Base-by-base conservation (phyloP, 495 filamentous ascomycete genomes). In the Penicillium paxilli region DNA sequence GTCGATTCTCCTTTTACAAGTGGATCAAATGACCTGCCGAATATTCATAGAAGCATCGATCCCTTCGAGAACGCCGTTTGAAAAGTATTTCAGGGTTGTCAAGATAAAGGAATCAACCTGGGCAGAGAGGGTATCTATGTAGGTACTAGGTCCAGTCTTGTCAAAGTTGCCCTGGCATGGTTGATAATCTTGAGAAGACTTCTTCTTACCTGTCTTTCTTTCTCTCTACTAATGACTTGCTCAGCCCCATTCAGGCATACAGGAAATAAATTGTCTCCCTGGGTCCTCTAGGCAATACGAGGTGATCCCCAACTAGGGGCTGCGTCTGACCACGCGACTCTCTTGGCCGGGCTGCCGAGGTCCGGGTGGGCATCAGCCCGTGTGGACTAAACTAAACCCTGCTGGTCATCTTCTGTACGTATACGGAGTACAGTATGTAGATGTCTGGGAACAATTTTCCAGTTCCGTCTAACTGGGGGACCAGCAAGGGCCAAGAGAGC, bases 311-410 rank as follows among this genome's bases (percentile, higher is more conserved):
- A 47, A 10, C 16, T n/a, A 42, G 33, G 50, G 26, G 44, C 58
- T 22, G 21, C 12, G 44, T 21, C 50, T n/a, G 52, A 60, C 51
- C 60, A 66, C 52, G 54, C 63, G 57, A 58, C 49, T 54, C 16
- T 23, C 24, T 20, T 37, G 42, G 14, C 37, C 55, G 46, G 35
- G 49, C 58, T 49, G 52, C 64, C 61, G 64, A 64, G 52, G 55
- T 41, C 60, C 63, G 59, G 38, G 47, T 49, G 47, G 41, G 47
- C 54, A 40, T 47, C 19, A 52, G 25, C 41, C 58, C 54, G 48
- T 51, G 53, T 57, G 22, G 44, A 57, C 53, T 47, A 49, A 62
- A 55, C 56, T 51, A 52, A 62, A 58, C 47, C 32, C 20, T 41
- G 47, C 35, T 32, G 21, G 44, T 26, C 44, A 25, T 7, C 33